Conservation (phyloP, 345 rosid species). For the Pelargonium nanum region DNA sequence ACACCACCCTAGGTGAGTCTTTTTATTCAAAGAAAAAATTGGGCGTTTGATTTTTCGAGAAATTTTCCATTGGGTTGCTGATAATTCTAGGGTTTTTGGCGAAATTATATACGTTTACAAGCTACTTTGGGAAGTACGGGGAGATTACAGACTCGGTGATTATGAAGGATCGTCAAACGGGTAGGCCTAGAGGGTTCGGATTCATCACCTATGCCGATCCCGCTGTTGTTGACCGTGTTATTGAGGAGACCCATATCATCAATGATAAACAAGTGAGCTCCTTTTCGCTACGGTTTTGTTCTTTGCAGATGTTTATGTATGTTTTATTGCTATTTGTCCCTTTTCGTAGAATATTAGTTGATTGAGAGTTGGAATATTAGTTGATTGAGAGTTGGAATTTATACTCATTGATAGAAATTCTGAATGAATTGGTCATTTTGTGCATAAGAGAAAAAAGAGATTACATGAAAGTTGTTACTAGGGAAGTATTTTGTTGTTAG, state of each 20-base stretch:
- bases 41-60: not conserved
- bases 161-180: conserved; percentile 40
- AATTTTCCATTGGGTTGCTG: not conserved
- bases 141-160: conserved; percentile 41
- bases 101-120: conserved; percentile 4
- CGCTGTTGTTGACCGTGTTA: conserved; percentile 35
- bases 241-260: conserved; percentile 35
- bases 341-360: no score
- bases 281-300: not conserved
- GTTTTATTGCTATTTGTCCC: no score
- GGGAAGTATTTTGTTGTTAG: no score
- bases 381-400: no score
- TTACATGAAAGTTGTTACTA: no score
- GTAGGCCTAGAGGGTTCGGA: conserved; percentile 45
- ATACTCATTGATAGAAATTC: no score
- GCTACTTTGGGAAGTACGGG: conserved; percentile 35
- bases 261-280: conserved; percentile 32
- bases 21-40: not conserved
- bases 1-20: not conserved
- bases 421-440: no score
- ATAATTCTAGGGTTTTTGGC: not conserved
- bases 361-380: no score
- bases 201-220: conserved; percentile 44
- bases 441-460: no score
- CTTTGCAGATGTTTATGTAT: not conserved